Percentiles rank a stretch among this genome's conserved stretches.
Conservation (phyloP, 768 basidiomycete genomes). For the Tephrocybe rancida region DNA sequence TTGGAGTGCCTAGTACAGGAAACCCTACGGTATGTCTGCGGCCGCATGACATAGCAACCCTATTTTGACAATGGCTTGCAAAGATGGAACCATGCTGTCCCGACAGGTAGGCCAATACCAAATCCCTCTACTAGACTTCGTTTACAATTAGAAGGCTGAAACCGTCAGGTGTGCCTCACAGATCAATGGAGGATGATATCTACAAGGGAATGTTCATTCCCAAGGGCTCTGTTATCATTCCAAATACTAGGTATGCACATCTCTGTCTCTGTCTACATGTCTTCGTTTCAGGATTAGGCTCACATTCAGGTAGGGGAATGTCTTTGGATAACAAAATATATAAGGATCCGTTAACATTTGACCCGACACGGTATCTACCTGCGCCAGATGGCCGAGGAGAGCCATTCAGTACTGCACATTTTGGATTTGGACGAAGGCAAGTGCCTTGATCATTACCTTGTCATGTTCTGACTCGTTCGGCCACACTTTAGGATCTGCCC, state of each 20-base stretch:
- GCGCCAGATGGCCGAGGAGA: conserved; percentile 14
- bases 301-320: conserved; percentile 10
- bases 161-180: conserved; percentile 16
- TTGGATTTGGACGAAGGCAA: conserved; percentile 19
- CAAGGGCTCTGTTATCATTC: conserved; percentile 16
- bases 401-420: conserved; percentile 12
- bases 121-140: not conserved
- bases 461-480: too few relatives aligned
- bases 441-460: too few relatives aligned
- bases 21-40: conserved; percentile 10
- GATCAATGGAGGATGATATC: conserved; percentile 18
- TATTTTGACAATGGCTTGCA: not conserved
- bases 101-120: conserved; percentile 4
- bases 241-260: conserved; percentile 13
- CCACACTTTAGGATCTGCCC: conserved; percentile 34
- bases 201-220: conserved; percentile 19
- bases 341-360: conserved; percentile 12
- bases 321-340: conserved; percentile 15
- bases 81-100: conserved; percentile 13
- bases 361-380: conserved; percentile 17
- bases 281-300: not conserved
- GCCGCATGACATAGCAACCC: not conserved
- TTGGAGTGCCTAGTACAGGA: conserved; percentile 21
- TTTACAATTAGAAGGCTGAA: not conserved
- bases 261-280: not conserved